Percentiles rank a stretch among this genome's conserved stretches.
Conservation (phyloP, 139 green algal genomes). For the Closterium sp. region DNA sequence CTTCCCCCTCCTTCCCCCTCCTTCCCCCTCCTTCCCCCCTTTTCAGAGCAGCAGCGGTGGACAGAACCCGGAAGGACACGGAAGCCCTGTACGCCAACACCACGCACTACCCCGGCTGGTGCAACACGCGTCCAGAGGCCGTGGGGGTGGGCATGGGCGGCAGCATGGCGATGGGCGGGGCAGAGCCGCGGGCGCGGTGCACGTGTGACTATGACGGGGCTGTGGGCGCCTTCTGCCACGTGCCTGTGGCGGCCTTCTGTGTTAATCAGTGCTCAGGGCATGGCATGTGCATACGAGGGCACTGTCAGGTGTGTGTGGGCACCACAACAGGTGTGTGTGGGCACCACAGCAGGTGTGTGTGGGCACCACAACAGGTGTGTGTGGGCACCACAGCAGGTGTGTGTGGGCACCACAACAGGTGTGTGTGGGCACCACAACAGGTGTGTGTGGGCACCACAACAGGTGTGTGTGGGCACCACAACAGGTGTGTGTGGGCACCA, state of each 20-base stretch:
- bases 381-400: too few species aligned
- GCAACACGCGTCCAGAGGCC: not conserved
- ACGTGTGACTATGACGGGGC: conserved; percentile 8
- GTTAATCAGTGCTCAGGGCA: conserved; percentile 27
- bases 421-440: too few species aligned
- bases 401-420: too few species aligned
- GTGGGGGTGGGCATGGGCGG: not conserved
- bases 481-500: too few species aligned
- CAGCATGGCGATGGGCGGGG: not conserved
- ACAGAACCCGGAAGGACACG: not conserved
- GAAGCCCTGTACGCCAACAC: conserved; percentile 13
- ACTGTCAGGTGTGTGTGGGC: conserved; percentile 18
- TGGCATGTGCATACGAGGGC: conserved; percentile 8
- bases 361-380: not conserved
- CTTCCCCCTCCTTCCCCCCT: too few species aligned
- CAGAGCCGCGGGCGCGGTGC: not conserved
- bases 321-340: too few species aligned
- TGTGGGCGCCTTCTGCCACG: conserved; percentile 8
- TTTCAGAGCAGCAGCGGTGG: not conserved
- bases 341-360: too few species aligned
- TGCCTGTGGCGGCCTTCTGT: conserved; percentile 16
- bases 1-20: too few species aligned
- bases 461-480: too few species aligned
- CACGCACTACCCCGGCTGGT: conserved; percentile 24
- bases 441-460: not conserved